Conservation (phyloP, 345 rosid species). For the Psidium friedrichsthalianum region DNA sequence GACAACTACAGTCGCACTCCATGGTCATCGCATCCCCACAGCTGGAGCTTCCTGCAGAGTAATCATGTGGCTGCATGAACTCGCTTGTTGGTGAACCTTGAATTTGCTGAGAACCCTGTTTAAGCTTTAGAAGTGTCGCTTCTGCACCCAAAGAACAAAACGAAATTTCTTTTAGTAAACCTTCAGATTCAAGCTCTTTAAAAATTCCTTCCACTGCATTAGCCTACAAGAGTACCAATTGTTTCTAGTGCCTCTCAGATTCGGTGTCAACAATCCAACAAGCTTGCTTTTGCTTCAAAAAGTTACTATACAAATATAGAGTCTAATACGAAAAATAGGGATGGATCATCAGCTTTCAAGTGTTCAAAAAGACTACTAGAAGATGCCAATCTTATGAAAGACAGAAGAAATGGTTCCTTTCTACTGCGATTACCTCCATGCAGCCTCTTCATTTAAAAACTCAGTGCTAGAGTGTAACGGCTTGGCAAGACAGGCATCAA, state of each 20-base stretch:
- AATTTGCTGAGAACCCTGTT: constrained; percentile 46
- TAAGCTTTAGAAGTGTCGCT: constrained; percentile 68
- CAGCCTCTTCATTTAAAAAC: background rate
- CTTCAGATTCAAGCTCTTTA: background rate
- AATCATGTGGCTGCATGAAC: constrained; percentile 3
- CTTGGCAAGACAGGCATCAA: background rate
- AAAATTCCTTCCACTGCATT: background rate
- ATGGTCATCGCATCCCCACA: background rate
- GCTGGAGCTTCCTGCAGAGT: background rate
- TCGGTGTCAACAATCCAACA: background rate
- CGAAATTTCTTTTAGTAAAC: background rate
- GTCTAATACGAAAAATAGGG: background rate
- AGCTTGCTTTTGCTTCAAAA: background rate
- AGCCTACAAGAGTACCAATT: background rate
- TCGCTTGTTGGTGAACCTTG: background rate
- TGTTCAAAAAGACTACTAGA: background rate
- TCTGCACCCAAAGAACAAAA: constrained; percentile 25
- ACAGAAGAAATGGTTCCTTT: background rate
- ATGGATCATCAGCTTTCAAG: background rate
- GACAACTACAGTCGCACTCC: constrained; percentile 2
- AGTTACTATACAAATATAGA: background rate
- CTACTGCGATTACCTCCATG: background rate
- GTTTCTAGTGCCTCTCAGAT: background rate
- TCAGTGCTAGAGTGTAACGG: background rate
- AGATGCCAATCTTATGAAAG: background rate